Conservation (phyloP, 495 filamentous ascomycete species). For the Friedmanniomyces endolithicus region DNA sequence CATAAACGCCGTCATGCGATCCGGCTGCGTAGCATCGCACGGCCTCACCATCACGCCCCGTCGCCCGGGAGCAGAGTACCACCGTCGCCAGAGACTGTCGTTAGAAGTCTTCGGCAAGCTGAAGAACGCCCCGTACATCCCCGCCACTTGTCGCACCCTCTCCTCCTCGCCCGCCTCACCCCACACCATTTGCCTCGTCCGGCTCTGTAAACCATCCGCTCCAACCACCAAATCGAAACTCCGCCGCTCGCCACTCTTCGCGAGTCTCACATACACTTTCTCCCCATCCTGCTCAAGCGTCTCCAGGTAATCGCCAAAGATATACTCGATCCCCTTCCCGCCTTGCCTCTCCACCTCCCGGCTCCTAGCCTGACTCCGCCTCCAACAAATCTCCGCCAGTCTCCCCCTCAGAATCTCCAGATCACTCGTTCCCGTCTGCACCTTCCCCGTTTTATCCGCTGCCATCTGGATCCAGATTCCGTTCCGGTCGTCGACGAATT, state of each 20-base stretch:
- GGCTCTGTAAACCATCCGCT: constrained; percentile 17
- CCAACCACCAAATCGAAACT: constrained; percentile 19
- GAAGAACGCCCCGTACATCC: constrained; percentile 16
- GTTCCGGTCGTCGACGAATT: constrained; percentile 12
- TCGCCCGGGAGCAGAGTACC: constrained; percentile 18
- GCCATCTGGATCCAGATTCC: background rate
- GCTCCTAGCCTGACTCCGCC: constrained; percentile 4
- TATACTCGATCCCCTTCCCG: constrained; percentile 12
- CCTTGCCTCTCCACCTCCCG: constrained; percentile 3
- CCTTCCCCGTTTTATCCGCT: constrained; percentile 8
- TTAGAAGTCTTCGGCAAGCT: constrained; percentile 1
- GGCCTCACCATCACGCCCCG: constrained; percentile 15
- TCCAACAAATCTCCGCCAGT: constrained; percentile 30
- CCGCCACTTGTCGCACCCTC: constrained; percentile 5
- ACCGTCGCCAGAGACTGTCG: constrained; percentile 13
- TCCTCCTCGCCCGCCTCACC: constrained; percentile 9
- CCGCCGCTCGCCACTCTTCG: constrained; percentile 9
- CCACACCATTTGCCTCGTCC: constrained; percentile 5
- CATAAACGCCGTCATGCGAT: constrained; percentile 4
- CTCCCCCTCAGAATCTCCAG: constrained; percentile 44
- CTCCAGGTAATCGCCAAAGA: constrained; percentile 13
- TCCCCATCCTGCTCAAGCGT: constrained; percentile 12
- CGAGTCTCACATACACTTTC: constrained; percentile 12
- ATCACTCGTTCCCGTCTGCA: constrained; percentile 14
- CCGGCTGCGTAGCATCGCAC: background rate